Evolutionary conservation across 179 eudicot species (phyloP).

Genomic region (Spergularia azorica): DNA sequence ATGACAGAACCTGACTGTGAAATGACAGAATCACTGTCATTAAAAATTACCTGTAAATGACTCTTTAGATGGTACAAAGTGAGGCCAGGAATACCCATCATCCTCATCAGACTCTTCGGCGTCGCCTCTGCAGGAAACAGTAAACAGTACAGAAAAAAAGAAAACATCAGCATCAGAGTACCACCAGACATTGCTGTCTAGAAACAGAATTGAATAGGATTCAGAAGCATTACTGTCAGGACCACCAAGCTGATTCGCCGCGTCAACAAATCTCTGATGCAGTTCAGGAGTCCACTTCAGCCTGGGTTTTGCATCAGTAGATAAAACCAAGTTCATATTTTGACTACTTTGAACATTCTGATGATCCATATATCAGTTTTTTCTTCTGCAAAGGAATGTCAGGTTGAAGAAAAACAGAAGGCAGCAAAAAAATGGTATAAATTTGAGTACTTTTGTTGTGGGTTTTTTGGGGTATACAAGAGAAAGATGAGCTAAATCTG

Average conservation of each 20-base stretch:
- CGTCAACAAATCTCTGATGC: conserved; percentile 73
- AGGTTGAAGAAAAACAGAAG: conserved; percentile 1
- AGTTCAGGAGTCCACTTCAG: conserved; percentile 93
- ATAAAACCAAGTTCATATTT: conserved; percentile 64
- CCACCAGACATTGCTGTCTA: not conserved
- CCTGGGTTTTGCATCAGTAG: conserved; percentile 96
- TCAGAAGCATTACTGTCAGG: conserved; percentile 57
- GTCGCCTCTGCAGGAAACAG: conserved; percentile 68
- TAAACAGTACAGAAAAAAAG: not conserved
- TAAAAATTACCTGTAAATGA: conserved; percentile 75
- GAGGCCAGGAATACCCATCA: conserved; percentile 88
- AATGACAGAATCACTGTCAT: not conserved
- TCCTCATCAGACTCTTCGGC: conserved; percentile 84
- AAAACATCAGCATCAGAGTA: not conserved
- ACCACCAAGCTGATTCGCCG: conserved; percentile 80
- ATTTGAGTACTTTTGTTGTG: conserved; percentile 1
- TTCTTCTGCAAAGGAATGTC: conserved; percentile 20
- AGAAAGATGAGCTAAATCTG: conserved; percentile 1
- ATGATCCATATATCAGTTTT: conserved; percentile 44
- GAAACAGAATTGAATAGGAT: not conserved
- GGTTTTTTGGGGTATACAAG: not conserved
- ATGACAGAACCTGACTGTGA: not conserved
- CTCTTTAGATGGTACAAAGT: conserved; percentile 92
- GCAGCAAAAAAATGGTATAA: not conserved
- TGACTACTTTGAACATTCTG: conserved; percentile 46